Evolutionary conservation across 2,329 filamentous ascomycete genomes (phyloP).

Genomic region (Aaosphaeria arxii): DNA sequence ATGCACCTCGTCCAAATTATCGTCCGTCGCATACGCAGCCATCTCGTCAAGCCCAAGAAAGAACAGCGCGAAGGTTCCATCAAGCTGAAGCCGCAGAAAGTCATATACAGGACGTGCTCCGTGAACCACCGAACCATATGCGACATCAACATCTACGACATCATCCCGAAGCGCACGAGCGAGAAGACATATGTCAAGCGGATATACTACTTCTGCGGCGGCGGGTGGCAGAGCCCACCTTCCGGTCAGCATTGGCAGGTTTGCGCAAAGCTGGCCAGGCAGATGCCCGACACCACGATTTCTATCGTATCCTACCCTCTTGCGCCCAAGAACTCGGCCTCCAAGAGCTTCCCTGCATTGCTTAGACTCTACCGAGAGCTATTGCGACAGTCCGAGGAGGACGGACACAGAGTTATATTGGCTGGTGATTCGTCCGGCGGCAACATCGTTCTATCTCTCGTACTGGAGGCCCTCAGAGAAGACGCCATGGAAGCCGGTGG

Average conservation of each 20-base stretch:
- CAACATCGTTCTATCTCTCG: conserved; percentile 49
- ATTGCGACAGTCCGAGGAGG: conserved; percentile 37
- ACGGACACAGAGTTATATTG: conserved; percentile 46
- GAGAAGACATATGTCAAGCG: conserved; percentile 17
- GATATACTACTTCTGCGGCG: conserved; percentile 56
- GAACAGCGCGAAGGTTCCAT: conserved; percentile 42
- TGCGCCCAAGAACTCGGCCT: conserved; percentile 52
- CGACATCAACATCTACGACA: conserved; percentile 47
- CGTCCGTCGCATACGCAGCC: conserved; percentile 35
- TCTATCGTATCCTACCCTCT: conserved; percentile 54
- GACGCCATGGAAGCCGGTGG: conserved; percentile 10
- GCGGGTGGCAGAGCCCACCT: conserved; percentile 54
- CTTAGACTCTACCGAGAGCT: conserved; percentile 44
- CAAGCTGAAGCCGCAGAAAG: conserved; percentile 34
- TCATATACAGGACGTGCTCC: conserved; percentile 29
- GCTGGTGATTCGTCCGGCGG: conserved; percentile 57
- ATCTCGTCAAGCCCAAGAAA: conserved; percentile 26
- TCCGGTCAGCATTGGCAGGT: conserved; percentile 53
- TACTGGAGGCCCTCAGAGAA: conserved; percentile 37
- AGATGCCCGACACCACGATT: conserved; percentile 42
- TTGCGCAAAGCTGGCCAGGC: conserved; percentile 43
- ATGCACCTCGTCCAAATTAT: conserved; percentile 39
- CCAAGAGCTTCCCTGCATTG: conserved; percentile 48
- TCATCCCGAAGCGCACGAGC: conserved; percentile 20
- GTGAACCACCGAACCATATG: conserved; percentile 42